A percentile compares a stretch with the other conserved stretches of the same genome.
Conservation (phyloP, 129 eudicot genomes). For the Gnaphalium uliginosum region DNA sequence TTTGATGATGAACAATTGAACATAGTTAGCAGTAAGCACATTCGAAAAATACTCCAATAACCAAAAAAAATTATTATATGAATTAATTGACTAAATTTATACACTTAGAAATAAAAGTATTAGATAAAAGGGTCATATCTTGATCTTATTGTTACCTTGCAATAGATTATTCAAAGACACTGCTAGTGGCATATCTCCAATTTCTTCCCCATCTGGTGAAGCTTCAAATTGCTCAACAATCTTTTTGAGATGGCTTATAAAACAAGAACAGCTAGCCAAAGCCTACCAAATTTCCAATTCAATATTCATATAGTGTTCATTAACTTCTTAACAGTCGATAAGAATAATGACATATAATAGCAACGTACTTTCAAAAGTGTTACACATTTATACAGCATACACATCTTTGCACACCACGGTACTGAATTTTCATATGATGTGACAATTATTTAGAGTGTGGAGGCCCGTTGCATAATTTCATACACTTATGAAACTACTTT, state of each 20-base stretch:
- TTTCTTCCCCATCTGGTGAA: slow-evolving; percentile 43
- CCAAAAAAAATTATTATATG: neutral
- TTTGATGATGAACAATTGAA: neutral
- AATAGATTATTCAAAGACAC: slow-evolving; percentile 55
- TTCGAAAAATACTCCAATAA: neutral
- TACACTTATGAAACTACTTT: neutral
- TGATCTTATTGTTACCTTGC: slow-evolving; percentile 48
- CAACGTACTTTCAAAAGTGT: neutral
- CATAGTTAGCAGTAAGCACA: neutral
- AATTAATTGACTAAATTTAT: neutral
- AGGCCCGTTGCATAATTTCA: too few relatives aligned
- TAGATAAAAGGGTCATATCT: neutral
- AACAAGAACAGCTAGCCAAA: slow-evolving; percentile 80
- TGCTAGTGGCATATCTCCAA: slow-evolving; percentile 63
- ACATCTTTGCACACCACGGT: neutral
- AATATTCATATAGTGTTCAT: neutral
- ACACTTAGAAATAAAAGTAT: neutral
- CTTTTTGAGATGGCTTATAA: slow-evolving; percentile 45
- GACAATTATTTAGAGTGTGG: neutral
- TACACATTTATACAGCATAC: neutral
- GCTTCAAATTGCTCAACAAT: slow-evolving; percentile 54
- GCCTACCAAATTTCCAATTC: slow-evolving; percentile 50
- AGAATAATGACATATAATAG: neutral
- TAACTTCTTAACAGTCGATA: neutral
- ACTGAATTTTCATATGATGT: neutral